Evolutionary conservation across 2,329 filamentous ascomycete species (phyloP), one percentile per base, ranked within the genome.

Genomic region (Ceratocystis eucalypticola): DNA sequence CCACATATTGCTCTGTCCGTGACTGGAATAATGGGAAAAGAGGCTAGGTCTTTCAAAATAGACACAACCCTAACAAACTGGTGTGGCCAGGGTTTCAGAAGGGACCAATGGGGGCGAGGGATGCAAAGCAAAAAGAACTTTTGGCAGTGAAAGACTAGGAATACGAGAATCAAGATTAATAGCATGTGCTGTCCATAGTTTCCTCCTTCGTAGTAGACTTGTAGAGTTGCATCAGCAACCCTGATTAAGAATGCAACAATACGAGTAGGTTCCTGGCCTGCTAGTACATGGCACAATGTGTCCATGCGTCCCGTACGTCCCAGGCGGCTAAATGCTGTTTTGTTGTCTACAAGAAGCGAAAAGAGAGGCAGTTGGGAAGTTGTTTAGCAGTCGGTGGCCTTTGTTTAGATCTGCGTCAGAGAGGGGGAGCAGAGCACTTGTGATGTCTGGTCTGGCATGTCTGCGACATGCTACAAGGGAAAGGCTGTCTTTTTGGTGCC

Each of bases 101-200:
- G 12, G 8, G 15, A 17, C 22, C 53, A 57, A 57, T 57, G 22
- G 53, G 53, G 28, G 10, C 3, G 15, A 33, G 48, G 22, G 22
- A 12, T 37, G 55, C 15, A 25, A 3, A 55, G 25, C 7, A 33
- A n/a, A n/a, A 59, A 59, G 55, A 59, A 59, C 55, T 59, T 59
- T 59, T 59, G 55, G 15, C 6, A 10, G 55, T 8, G 17, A 30
- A 33, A 37, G 55, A 30, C 25, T 30, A n/a, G 55, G 55, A 59
- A 59, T 59, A 59, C 55, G 55, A 59, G 55, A 59, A 37, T n/a
- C 28, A 37, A 59, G 55, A 59, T 59, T 59, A 20, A 41, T n/a
- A n/a, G 28, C 7, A 8, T 33, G n/a, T 8, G 15, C 30, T 59
- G 12, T 59, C 28, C 25, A 28, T 59, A 15, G 37, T 50, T 50